Percentiles rank a stretch among this genome's conserved stretches.
Evolutionary conservation across 1,284 basidiomycete species (phyloP).

Genomic region (Meira nashicola): DNA sequence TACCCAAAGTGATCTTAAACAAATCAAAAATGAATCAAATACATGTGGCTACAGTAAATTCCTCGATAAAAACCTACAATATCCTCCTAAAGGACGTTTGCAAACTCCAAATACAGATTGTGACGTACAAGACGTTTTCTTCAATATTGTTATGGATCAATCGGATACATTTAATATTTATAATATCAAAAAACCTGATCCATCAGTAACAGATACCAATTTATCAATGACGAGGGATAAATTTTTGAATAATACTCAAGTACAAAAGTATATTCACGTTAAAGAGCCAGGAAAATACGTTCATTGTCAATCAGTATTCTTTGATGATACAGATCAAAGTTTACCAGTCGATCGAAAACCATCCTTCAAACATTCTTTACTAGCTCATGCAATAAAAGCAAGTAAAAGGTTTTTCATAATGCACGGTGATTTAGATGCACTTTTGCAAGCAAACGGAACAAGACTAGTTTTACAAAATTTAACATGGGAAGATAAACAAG

Average conservation of each 20-base stretch:
- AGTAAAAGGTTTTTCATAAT: conserved; percentile 27
- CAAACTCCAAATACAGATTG: conserved; percentile 3
- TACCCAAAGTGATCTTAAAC: conserved; percentile 17
- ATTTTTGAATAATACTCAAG: conserved; percentile 26
- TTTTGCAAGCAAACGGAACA: conserved; percentile 37
- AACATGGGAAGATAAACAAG: conserved; percentile 45
- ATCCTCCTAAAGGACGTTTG: conserved; percentile 33
- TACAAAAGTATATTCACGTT: conserved; percentile 41
- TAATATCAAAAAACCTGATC: conserved; percentile 10
- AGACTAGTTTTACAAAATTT: conserved; percentile 44
- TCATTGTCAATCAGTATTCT: conserved; percentile 27
- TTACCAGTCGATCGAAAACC: conserved; percentile 1
- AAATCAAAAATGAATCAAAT: conserved; percentile 21
- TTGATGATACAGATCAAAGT: conserved; percentile 14
- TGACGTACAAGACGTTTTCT: conserved; percentile 4
- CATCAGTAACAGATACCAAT: background rate
- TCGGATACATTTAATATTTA: conserved; percentile 29
- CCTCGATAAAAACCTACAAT: conserved; percentile 33
- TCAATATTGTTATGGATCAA: conserved; percentile 4
- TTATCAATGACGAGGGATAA: conserved; percentile 17
- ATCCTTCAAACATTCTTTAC: conserved; percentile 17
- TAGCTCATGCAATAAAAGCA: conserved; percentile 33
- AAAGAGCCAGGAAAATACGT: conserved; percentile 23
- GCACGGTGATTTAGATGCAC: conserved; percentile 37
- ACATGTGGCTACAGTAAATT: conserved; percentile 32